These are phyloP conservation scores for Lasiodiplodia sp. DNA, from an alignment of 2,329 filamentous ascomycete species.

Conservation along the genomic window DNA sequence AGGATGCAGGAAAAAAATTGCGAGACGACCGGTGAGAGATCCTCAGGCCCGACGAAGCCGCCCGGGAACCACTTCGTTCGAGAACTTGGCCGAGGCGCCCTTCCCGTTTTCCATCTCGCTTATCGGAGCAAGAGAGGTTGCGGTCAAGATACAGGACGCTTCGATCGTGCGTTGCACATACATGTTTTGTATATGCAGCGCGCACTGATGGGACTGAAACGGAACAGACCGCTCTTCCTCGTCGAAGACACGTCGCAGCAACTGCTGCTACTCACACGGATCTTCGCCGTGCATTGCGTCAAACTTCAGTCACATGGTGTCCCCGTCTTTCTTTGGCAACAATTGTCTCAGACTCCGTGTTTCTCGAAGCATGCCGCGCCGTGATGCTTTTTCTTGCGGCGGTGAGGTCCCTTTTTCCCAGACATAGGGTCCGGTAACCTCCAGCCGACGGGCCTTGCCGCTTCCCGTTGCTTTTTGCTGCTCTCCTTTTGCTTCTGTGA, in stretches of 20 bases:
- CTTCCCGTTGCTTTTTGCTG: background rate
- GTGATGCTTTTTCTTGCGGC: background rate
- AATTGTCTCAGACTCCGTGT: background rate
- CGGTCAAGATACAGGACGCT: background rate
- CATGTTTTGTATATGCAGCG: background rate
- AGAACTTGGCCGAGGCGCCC: background rate
- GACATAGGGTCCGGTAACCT: background rate
- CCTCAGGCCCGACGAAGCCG: conserved; percentile 14
- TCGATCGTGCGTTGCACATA: background rate
- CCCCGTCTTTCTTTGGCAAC: background rate
- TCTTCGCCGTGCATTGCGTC: conserved; percentile 24
- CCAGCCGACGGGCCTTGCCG: conserved; percentile 16
- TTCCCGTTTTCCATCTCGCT: background rate
- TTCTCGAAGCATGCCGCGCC: background rate
- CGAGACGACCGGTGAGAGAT: conserved; percentile 16
- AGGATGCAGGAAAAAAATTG: background rate
- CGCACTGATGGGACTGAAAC: background rate
- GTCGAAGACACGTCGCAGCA: background rate
- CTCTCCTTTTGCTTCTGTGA: background rate
- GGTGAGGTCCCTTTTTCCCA: background rate
- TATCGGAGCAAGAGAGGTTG: conserved; percentile 4
- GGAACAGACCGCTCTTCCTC: conserved; percentile 13
- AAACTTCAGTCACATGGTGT: conserved; percentile 15
- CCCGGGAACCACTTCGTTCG: background rate
- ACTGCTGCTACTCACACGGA: background rate